These are phyloP conservation scores for Centella asiatica DNA, from an alignment of 129 eudicot species.

Conservation along the genomic window DNA sequence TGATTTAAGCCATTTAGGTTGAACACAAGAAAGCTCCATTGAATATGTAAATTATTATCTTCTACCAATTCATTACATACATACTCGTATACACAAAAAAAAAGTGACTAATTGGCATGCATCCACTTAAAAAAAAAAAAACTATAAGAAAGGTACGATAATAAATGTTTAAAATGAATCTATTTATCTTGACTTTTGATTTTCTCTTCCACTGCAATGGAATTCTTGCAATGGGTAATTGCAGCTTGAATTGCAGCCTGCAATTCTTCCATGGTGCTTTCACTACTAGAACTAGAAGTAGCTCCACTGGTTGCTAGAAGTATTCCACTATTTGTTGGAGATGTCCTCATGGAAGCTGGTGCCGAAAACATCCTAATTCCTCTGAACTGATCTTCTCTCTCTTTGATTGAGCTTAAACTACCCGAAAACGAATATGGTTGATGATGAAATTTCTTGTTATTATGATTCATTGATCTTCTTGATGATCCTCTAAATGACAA, in stretches of 20 bases:
- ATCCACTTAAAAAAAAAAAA: no score
- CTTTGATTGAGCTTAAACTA: conserved; percentile 27
- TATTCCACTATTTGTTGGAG: conserved; percentile 74
- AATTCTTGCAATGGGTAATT: conserved; percentile 91
- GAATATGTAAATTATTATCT: no score
- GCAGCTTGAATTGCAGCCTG: conserved; percentile 97
- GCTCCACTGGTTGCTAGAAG: conserved; percentile 40
- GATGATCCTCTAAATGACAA: conserved; percentile 29
- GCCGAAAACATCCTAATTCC: conserved; percentile 52
- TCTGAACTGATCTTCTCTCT: conserved; percentile 23
- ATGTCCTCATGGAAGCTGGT: conserved; percentile 69
- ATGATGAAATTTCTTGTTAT: conserved; percentile 14
- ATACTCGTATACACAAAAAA: no score
- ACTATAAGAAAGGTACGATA: no score
- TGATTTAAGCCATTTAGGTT: no score
- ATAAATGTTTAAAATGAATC: no score
- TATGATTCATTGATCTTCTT: conserved; percentile 11
- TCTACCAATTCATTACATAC: neutral
- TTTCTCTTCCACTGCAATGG: conserved; percentile 51
- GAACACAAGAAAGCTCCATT: neutral
- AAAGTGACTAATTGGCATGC: no score
- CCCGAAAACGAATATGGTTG: conserved; percentile 60
- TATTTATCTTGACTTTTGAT: conserved; percentile 17
- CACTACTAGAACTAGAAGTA: conserved; percentile 36
- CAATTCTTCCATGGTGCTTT: conserved; percentile 87